phyloP scores from a whole-genome alignment of 768 basidiomycete genomes.

The Tulasnella sp. region DNA sequence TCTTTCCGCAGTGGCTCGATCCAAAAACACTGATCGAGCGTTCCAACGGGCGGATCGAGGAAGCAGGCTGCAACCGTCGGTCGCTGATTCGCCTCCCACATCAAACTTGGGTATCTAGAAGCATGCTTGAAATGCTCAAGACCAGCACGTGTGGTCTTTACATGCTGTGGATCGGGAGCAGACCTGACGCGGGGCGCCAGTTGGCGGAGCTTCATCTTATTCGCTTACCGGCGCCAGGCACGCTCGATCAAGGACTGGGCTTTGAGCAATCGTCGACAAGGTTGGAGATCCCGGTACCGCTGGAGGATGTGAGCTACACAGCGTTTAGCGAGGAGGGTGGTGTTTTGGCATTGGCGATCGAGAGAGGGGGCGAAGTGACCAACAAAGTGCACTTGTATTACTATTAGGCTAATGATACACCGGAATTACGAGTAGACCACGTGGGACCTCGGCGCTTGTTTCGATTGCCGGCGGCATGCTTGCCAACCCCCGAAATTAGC shows the following conservation, averaged over 20 bases:
- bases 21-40: neutral
- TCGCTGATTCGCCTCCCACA: neutral
- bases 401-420: neutral
- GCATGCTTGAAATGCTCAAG: conserved; percentile 7
- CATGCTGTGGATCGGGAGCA: neutral
- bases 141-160: neutral
- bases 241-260: neutral
- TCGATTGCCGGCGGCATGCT: conserved; percentile 3
- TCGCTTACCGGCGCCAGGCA: neutral
- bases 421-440: neutral
- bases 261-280: neutral
- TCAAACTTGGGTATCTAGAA: neutral
- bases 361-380: neutral
- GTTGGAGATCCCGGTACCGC: neutral
- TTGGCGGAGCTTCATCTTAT: neutral
- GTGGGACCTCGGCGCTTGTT: neutral
- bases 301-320: neutral
- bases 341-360: neutral
- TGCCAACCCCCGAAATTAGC: neutral
- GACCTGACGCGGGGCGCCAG: neutral
- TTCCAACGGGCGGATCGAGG: neutral
- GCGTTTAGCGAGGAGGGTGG: neutral
- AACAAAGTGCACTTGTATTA: neutral
- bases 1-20: neutral
- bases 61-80: neutral